phyloP scores from a whole-genome alignment of 768 basidiomycete species.

The Amanita pseudoporphyria region DNA sequence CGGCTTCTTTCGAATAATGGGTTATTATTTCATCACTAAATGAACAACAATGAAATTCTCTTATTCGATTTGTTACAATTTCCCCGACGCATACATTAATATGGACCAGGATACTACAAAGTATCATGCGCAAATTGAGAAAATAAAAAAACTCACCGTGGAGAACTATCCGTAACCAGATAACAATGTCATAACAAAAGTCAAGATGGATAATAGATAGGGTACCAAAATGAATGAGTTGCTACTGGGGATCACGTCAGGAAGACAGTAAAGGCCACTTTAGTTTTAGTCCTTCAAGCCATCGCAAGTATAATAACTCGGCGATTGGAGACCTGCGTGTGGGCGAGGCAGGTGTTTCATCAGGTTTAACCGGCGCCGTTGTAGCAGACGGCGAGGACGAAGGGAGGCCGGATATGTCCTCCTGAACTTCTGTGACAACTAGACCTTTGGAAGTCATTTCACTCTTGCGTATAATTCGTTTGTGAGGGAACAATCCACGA shows the following conservation, averaged over 20 bases:
- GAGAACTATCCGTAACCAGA: neutral
- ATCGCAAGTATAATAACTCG: constrained; percentile 93
- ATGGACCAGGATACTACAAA: no score
- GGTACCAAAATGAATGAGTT: neutral
- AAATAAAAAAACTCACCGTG: neutral
- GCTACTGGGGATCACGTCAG: constrained; percentile 3
- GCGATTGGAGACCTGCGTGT: constrained; percentile 81
- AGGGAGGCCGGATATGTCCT: constrained; percentile 51
- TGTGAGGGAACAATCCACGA: constrained; percentile 73
- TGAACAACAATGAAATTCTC: no score
- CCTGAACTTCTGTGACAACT: constrained; percentile 74
- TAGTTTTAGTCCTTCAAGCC: constrained; percentile 85
- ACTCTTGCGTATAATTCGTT: constrained; percentile 67
- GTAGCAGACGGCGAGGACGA: constrained; percentile 13
- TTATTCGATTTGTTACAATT: no score
- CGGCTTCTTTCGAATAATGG: no score
- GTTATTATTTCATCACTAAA: no score
- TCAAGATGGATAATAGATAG: neutral
- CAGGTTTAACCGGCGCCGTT: constrained; percentile 14
- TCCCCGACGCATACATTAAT: no score
- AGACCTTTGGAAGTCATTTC: constrained; percentile 82
- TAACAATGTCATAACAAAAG: neutral
- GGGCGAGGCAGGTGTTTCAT: constrained; percentile 28
- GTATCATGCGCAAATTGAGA: no score
- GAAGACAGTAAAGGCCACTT: constrained; percentile 72